Evolutionary conservation across 345 rosid species (phyloP).

Genomic region (Raphanus raphanistrum): DNA sequence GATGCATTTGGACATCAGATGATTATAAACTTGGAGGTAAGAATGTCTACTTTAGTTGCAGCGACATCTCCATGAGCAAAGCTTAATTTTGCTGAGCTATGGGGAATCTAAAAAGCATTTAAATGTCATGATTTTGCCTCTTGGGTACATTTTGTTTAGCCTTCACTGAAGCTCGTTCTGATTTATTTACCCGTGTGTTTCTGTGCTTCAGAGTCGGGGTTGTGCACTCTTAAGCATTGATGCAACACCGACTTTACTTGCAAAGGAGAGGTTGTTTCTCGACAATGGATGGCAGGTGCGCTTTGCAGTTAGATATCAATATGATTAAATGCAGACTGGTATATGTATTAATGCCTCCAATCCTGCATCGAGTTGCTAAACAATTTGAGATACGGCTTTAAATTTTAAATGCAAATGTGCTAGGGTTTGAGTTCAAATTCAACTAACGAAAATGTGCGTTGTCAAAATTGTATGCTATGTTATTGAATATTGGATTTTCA

Average conservation of each 20-base stretch:
- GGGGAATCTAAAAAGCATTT: too few relatives aligned
- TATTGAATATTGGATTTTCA: not conserved
- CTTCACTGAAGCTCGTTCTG: conserved; percentile 9
- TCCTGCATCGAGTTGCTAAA: conserved; percentile 17
- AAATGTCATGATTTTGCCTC: conserved; percentile 9
- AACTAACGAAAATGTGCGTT: not conserved
- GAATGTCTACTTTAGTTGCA: conserved; percentile 9
- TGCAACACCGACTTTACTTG: conserved; percentile 80
- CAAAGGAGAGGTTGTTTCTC: conserved; percentile 81
- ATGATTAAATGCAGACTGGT: not conserved
- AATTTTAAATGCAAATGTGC: not conserved
- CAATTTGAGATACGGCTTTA: conserved; percentile 2
- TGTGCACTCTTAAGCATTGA: conserved; percentile 85
- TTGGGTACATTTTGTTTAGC: not conserved
- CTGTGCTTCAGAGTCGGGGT: conserved; percentile 81
- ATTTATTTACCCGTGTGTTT: conserved; percentile 8
- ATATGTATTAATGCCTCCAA: not conserved
- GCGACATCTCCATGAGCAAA: too few relatives aligned
- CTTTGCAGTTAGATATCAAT: conserved; percentile 8
- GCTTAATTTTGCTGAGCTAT: too few relatives aligned
- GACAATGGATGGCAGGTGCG: conserved; percentile 96
- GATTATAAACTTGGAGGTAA: conserved; percentile 94
- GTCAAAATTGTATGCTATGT: conserved; percentile 5
- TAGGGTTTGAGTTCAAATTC: conserved; percentile 7
- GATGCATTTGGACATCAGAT: conserved; percentile 99